Base-by-base conservation (phyloP, 2,329 filamentous ascomycete genomes). In the Epichloe typhina region DNA sequence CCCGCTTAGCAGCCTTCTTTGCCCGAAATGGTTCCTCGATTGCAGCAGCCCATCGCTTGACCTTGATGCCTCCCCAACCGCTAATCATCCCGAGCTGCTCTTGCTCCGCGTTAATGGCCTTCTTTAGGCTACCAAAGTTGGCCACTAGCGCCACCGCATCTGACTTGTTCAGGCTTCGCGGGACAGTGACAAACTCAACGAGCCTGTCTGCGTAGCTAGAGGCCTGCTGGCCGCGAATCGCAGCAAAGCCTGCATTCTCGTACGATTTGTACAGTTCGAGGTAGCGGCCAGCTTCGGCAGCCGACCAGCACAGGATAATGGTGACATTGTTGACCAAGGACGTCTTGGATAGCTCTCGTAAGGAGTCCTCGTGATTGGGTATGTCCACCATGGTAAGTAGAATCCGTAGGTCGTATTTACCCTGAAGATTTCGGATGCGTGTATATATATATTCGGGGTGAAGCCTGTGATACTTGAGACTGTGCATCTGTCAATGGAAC, bases 381-480 rank as follows among this genome's bases (percentile, higher is more conserved):
- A 98, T 95, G 66, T 98, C 93, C 26, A 97, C 90, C 80, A 97
- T 89, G 19, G 84, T 83, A 46, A 98, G 76, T 31, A 98, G 71
- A 49, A 98, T 76, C 46, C 93, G 86, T 19, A 98, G 76, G 57
- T 83, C 84, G 70, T 94, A 97, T 68, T 86, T 88, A 47, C 86
- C 87, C 48, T 86, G 86, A 4, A 98, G 73, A 46, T 83, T 81
- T 49, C 86, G 84, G 58, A 98, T 94, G 52, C 93, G 85, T 23
- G 85, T 89, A 71, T 97, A 97, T 61, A 98, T 88, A 72, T 98
- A 98, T 68, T 98, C 93, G 1, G 93, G 93, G 63, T 98, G 93
- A 49, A 98, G 76, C 31, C 91, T 88, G 67, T 98, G 93, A 67
- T 98, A 98, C 67, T 97, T 98, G 50, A 98, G 77, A 46, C 88